These are phyloP conservation scores for Phylloporus sp. DNA, from an alignment of 768 basidiomycete genomes.

Conservation along the genomic window DNA sequence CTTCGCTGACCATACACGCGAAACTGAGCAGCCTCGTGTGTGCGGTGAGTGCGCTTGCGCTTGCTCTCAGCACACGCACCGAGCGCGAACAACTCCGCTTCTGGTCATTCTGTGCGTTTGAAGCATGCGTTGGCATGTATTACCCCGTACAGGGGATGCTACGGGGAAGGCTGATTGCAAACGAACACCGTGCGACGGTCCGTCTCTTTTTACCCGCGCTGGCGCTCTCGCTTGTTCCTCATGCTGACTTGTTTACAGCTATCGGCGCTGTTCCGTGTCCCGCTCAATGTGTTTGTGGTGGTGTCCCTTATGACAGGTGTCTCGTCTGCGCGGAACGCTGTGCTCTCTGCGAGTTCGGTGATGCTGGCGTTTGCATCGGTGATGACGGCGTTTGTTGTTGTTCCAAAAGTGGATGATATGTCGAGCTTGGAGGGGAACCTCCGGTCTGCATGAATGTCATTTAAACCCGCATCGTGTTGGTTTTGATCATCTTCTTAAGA, in stretches of 20 bases:
- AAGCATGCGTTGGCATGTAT: slow-evolving; percentile 76
- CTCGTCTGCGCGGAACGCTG: slow-evolving; percentile 56
- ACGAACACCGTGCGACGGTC: slow-evolving; percentile 74
- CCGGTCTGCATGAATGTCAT: slow-evolving; percentile 2
- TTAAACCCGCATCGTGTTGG: background rate
- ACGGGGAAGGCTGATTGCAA: slow-evolving; percentile 58
- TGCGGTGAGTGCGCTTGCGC: slow-evolving; percentile 51
- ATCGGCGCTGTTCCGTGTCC: slow-evolving; percentile 69
- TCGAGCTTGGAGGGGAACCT: slow-evolving; percentile 15
- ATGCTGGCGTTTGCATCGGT: slow-evolving; percentile 58
- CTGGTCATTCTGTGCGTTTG: slow-evolving; percentile 72
- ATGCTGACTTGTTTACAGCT: slow-evolving; percentile 40
- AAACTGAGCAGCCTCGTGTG: slow-evolving; percentile 65
- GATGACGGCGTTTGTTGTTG: slow-evolving; percentile 50
- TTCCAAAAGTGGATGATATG: slow-evolving; percentile 31
- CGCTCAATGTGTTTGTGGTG: slow-evolving; percentile 71
- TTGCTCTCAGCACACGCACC: slow-evolving; percentile 47
- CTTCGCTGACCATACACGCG: slow-evolving; percentile 56
- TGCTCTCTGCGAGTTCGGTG: slow-evolving; percentile 54
- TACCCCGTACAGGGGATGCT: slow-evolving; percentile 78
- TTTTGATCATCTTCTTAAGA: background rate
- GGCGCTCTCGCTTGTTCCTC: background rate
- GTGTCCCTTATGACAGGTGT: slow-evolving; percentile 66
- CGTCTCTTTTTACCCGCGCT: slow-evolving; percentile 17
- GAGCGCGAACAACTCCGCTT: slow-evolving; percentile 50